phyloP scores from a whole-genome alignment of 495 filamentous ascomycete genomes.

The Clohesyomyces aquaticus region DNA sequence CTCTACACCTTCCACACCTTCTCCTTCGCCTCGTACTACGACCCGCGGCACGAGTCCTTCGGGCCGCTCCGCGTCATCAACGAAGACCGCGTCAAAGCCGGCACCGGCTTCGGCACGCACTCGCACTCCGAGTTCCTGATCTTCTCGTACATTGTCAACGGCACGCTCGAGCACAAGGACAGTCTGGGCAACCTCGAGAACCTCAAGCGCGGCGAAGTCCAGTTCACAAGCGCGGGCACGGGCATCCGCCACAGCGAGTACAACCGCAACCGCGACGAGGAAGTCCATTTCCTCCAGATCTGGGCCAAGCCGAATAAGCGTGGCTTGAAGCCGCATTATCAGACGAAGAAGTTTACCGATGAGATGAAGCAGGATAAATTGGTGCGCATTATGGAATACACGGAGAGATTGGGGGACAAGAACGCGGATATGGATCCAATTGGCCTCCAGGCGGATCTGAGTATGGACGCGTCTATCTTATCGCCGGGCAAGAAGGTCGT shows the following conservation, averaged over 20 bases:
- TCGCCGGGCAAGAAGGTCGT: conserved; percentile 50
- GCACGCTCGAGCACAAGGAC: conserved; percentile 81
- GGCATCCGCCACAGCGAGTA: conserved; percentile 78
- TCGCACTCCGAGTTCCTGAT: conserved; percentile 82
- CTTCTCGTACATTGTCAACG: conserved; percentile 78
- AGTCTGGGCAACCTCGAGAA: conserved; percentile 73
- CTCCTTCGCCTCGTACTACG: conserved; percentile 74
- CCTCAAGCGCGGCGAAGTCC: conserved; percentile 76
- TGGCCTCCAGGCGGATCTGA: conserved; percentile 77
- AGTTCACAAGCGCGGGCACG: conserved; percentile 79
- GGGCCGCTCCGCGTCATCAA: conserved; percentile 78
- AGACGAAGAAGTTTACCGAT: conserved; percentile 68
- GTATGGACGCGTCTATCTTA: conserved; percentile 72
- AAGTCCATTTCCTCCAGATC: conserved; percentile 81
- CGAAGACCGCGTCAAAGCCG: conserved; percentile 73
- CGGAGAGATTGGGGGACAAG: conserved; percentile 60
- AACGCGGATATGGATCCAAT: conserved; percentile 69
- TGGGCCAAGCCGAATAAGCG: conserved; percentile 74
- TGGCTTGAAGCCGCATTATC: conserved; percentile 70
- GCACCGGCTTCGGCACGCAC: conserved; percentile 77
- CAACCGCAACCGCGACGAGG: conserved; percentile 65
- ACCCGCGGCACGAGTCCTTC: conserved; percentile 65
- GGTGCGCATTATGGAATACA: conserved; percentile 69
- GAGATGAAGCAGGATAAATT: conserved; percentile 69
- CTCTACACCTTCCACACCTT: conserved; percentile 85